Evolutionary conservation across 345 rosid genomes (phyloP), one percentile per base, ranked within the genome.

Genomic region (Euphorbia lathyris): DNA sequence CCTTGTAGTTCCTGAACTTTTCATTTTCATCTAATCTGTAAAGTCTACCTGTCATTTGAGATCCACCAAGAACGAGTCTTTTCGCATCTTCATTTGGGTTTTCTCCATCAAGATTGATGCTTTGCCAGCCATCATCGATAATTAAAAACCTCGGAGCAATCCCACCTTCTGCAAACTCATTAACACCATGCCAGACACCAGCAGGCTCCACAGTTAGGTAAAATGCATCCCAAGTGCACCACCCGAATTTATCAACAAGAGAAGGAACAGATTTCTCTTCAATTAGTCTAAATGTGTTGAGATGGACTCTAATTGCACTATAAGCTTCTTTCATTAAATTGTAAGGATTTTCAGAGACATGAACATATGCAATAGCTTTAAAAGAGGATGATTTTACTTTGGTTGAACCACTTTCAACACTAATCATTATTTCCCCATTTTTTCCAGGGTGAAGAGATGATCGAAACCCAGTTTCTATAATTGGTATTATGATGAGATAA

Each of bases 171-270:
- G 62, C 65, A 55, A 89, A 86, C 30, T 93, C 94, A 45, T 86
- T 84, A 64, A 91, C 84, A 9, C 97, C 97, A 20, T 79, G 83
- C 92, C 97, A 91, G 19, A 86, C 73, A 5, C 91, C 90, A 11
- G 81, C 79, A 0, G 98, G 98, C 66, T 91, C 91, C 14, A 93
- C 96, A 0, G 92, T 88, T 23, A 93, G 82, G 79, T 89, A 93
- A 64, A 90, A 86, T 7, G 97, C 92, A 76, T 93, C 97, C 98
- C 97, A 93, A 51, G 98, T 93, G 78, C 98, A 93, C 97, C 97
- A 91, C 29, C 98, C 98, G 40, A 93, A 93, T 81, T 91, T 91
- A 64, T 91, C 83, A 10, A 81, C 73, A 27, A 91, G 70, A 5
- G 81, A 63, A 1, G 96, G 94, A 16, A 62, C 81, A 20, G 45